Evolutionary conservation across 768 basidiomycete genomes (phyloP).

Genomic region (Kwoniella bestiolae): DNA sequence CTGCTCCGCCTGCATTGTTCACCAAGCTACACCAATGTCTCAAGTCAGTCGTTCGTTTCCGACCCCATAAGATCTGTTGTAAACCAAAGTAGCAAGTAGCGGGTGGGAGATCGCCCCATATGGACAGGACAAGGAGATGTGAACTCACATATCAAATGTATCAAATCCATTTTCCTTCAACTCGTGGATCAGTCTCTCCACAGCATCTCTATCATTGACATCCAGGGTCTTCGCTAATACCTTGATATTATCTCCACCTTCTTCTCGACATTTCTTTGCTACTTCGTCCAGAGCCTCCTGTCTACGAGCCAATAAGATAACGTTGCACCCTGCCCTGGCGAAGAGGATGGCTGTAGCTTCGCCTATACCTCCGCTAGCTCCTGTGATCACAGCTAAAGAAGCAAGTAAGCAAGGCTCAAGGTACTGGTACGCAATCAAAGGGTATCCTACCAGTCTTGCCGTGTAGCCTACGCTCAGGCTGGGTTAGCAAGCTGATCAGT

Average conservation of each 20-base stretch:
- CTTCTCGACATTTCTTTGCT: conserved; percentile 71
- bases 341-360: conserved; percentile 81
- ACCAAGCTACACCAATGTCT: too few relatives aligned
- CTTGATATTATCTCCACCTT: conserved; percentile 74
- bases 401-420: background rate
- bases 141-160: conserved; percentile 74
- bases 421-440: background rate
- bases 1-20: conserved; percentile 85
- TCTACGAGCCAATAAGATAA: conserved; percentile 81
- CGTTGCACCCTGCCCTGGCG: conserved; percentile 88
- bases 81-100: too few relatives aligned
- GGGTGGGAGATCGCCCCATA: too few relatives aligned
- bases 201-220: conserved; percentile 70
- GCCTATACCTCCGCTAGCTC: conserved; percentile 86
- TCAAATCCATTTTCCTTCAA: conserved; percentile 62
- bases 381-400: conserved; percentile 72
- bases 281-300: conserved; percentile 71
- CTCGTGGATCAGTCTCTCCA: conserved; percentile 68
- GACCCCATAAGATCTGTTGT: too few relatives aligned
- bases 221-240: conserved; percentile 75
- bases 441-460: background rate
- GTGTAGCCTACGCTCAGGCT: background rate
- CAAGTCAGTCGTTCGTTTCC: too few relatives aligned
- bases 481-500: background rate
- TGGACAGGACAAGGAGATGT: background rate